Percentiles rank a stretch among this genome's conserved stretches.
Conservation (phyloP, 2,329 filamentous ascomycete species). For the Daldinia eschscholtzii region DNA sequence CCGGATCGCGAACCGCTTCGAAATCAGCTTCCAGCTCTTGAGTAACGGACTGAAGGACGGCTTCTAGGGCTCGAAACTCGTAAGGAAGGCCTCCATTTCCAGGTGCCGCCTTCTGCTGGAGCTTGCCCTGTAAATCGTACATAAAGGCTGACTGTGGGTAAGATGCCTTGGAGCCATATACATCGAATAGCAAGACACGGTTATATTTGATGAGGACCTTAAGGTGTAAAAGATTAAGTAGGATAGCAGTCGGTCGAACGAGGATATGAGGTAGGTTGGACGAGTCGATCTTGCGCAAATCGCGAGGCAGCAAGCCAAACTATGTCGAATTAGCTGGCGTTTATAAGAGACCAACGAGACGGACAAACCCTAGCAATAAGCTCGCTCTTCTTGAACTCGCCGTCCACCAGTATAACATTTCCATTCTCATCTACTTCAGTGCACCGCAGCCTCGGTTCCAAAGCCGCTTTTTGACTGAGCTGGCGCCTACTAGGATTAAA, state of each 20-base stretch:
- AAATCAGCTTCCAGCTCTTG: slow-evolving; percentile 94
- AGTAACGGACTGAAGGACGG: slow-evolving; percentile 93
- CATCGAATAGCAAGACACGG: slow-evolving; percentile 93
- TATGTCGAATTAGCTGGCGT: slow-evolving; percentile 53
- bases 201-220: slow-evolving; percentile 96
- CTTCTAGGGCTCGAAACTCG: slow-evolving; percentile 95
- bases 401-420: slow-evolving; percentile 90
- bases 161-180: slow-evolving; percentile 93
- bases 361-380: slow-evolving; percentile 85
- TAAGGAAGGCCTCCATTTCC: slow-evolving; percentile 81
- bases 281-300: slow-evolving; percentile 97
- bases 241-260: slow-evolving; percentile 89
- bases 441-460: slow-evolving; percentile 88
- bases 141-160: slow-evolving; percentile 98
- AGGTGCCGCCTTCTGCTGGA: slow-evolving; percentile 80
- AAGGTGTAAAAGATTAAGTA: slow-evolving; percentile 96
- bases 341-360: slow-evolving; percentile 11
- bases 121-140: slow-evolving; percentile 94
- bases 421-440: slow-evolving; percentile 96
- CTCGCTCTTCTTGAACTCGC: slow-evolving; percentile 98
- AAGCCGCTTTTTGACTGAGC: slow-evolving; percentile 79
- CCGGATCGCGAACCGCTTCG: slow-evolving; percentile 90
- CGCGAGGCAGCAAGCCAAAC: slow-evolving; percentile 93
- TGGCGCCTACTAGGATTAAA: slow-evolving; percentile 76
- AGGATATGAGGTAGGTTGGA: slow-evolving; percentile 95